A percentile compares a stretch with the other conserved stretches of the same genome.
Evolutionary conservation across 2,329 filamentous ascomycete species (phyloP).

Genomic region (Botrytis fragariae): DNA sequence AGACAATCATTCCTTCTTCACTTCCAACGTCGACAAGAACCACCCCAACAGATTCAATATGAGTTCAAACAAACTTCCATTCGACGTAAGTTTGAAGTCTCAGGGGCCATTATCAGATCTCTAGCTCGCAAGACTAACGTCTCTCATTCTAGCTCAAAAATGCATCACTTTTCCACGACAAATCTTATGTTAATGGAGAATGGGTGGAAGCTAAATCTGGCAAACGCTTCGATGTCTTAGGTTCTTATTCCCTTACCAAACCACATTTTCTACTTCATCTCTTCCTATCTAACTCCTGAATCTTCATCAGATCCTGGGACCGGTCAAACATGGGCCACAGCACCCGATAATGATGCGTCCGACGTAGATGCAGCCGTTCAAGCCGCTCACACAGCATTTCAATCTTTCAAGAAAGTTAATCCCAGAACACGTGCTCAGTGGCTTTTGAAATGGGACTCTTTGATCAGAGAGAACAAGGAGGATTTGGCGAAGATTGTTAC

Average conservation of each 20-base stretch:
- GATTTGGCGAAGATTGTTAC: slow-evolving; percentile 63
- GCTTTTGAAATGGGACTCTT: slow-evolving; percentile 62
- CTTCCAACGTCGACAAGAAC: background rate
- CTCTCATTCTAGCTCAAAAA: slow-evolving; percentile 47
- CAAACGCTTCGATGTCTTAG: slow-evolving; percentile 55
- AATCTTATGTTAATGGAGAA: slow-evolving; percentile 53
- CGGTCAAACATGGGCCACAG: slow-evolving; percentile 44
- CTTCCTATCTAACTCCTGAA: background rate
- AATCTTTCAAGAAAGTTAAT: slow-evolving; percentile 57
- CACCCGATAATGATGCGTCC: slow-evolving; percentile 46
- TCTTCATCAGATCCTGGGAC: slow-evolving; percentile 45
- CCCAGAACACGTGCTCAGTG: slow-evolving; percentile 60
- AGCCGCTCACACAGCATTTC: slow-evolving; percentile 59
- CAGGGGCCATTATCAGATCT: background rate
- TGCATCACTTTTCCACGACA: slow-evolving; percentile 51
- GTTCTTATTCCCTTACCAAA: slow-evolving; percentile 35
- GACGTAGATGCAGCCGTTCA: slow-evolving; percentile 62
- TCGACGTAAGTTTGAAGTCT: slow-evolving; percentile 23
- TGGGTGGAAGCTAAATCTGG: slow-evolving; percentile 56
- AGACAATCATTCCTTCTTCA: background rate
- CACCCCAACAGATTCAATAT: background rate
- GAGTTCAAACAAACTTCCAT: slow-evolving; percentile 28
- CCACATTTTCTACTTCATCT: background rate
- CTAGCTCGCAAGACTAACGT: slow-evolving; percentile 12
- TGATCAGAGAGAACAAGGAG: slow-evolving; percentile 60